Conservation (phyloP, 176 grass and related monocot genomes). For the Cocos nucifera region DNA sequence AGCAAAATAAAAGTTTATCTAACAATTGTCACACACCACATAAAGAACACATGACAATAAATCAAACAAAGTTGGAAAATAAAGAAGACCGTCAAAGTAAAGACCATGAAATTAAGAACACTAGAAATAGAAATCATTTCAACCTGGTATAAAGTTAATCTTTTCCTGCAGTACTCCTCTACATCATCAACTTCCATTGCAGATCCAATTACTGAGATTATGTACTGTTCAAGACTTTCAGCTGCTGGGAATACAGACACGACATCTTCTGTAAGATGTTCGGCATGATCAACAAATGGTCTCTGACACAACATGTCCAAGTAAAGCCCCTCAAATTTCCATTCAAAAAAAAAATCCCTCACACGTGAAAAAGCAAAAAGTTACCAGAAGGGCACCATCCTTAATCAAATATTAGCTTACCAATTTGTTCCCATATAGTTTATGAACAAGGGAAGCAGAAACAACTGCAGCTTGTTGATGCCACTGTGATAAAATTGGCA, state of each 20-base stretch:
- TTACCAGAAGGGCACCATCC: too few relatives aligned
- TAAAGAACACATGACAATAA: too few relatives aligned
- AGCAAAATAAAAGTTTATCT: too few relatives aligned
- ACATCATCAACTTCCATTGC: slow-evolving; percentile 68
- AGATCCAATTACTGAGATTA: slow-evolving; percentile 76
- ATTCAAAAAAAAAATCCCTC: neutral
- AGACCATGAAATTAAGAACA: neutral
- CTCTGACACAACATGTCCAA: slow-evolving; percentile 37
- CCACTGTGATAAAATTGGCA: slow-evolving; percentile 75
- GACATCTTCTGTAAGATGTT: slow-evolving; percentile 95
- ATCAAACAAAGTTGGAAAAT: too few relatives aligned
- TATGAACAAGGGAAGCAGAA: slow-evolving; percentile 93
- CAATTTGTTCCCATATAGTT: slow-evolving; percentile 92
- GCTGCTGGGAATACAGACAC: slow-evolving; percentile 86
- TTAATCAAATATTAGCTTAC: slow-evolving; percentile 29
- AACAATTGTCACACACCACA: too few relatives aligned
- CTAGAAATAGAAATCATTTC: slow-evolving; percentile 8
- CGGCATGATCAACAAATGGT: slow-evolving; percentile 82
- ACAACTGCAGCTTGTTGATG: slow-evolving; percentile 73
- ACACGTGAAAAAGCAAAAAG: too few relatives aligned
- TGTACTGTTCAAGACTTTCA: slow-evolving; percentile 72
- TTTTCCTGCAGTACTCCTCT: slow-evolving; percentile 63
- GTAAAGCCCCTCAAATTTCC: neutral
- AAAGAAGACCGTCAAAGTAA: too few relatives aligned
- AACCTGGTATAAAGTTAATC: slow-evolving; percentile 73